phyloP scores from a whole-genome alignment of 768 basidiomycete genomes.

The Mrakia frigida region DNA sequence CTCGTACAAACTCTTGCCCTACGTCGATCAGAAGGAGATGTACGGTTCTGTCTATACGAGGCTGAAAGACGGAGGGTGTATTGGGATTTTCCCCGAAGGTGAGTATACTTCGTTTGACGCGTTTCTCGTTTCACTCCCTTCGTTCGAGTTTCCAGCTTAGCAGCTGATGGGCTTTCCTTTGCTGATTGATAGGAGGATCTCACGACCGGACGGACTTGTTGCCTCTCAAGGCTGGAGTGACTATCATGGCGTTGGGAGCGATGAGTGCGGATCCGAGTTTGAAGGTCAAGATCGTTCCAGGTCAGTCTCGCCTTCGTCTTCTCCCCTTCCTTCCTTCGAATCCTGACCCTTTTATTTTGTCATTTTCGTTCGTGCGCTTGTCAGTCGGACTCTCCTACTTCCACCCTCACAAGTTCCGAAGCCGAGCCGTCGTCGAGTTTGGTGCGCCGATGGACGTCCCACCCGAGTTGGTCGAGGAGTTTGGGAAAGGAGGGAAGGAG shows the following conservation, averaged over 20 bases:
- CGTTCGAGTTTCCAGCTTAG: too few relatives aligned
- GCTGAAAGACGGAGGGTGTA: conserved; percentile 76
- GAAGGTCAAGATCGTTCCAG: conserved; percentile 76
- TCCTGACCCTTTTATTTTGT: neutral
- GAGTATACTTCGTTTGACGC: neutral
- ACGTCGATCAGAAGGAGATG: conserved; percentile 90
- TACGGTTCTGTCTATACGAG: conserved; percentile 87
- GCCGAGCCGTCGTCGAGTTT: conserved; percentile 95
- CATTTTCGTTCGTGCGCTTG: neutral
- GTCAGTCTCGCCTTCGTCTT: neutral
- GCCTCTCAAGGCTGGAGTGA: conserved; percentile 94
- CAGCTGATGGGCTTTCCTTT: neutral
- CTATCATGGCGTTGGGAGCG: conserved; percentile 95
- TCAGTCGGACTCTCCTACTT: conserved; percentile 61
- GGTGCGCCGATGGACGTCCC: conserved; percentile 89
- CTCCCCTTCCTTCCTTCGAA: neutral
- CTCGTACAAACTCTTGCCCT: conserved; percentile 75
- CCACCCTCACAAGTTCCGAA: conserved; percentile 81
- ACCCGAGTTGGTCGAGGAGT: conserved; percentile 77
- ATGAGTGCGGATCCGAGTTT: conserved; percentile 85
- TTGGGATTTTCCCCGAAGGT: conserved; percentile 99
- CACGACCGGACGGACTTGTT: conserved; percentile 95
- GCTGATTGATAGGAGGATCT: conserved; percentile 69
- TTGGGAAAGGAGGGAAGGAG: conserved; percentile 75
- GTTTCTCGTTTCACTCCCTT: too few relatives aligned